phyloP scores from a whole-genome alignment of 192 early-diverging fungal genomes.

The Coemansia sp. region DNA sequence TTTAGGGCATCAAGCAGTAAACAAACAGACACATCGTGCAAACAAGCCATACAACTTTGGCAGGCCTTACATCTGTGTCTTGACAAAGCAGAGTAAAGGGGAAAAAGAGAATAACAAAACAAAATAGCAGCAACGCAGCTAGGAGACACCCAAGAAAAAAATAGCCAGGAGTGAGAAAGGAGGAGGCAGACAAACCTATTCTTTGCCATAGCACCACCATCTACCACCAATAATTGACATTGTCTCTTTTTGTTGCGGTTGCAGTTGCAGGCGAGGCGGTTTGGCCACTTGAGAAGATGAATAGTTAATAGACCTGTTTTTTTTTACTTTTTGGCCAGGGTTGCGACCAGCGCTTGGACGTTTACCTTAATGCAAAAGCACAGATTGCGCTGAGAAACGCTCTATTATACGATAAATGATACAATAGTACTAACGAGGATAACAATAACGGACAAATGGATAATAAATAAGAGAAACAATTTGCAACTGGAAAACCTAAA shows the following conservation, averaged over 20 bases:
- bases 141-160: neutral
- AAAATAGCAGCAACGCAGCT: neutral
- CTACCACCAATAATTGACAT: neutral
- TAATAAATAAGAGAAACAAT: neutral
- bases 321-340: neutral
- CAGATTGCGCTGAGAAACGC: neutral
- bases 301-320: neutral
- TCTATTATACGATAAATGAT: neutral
- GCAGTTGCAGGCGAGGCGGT: neutral
- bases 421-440: neutral
- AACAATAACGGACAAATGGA: neutral
- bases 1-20: constrained; percentile 3
- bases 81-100: neutral
- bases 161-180: neutral
- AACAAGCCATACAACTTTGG: neutral
- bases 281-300: neutral
- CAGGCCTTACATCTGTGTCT: neutral
- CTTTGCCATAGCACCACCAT: neutral
- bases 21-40: neutral
- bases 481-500: neutral
- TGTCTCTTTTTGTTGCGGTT: neutral
- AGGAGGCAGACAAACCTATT: neutral
- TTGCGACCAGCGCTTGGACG: neutral
- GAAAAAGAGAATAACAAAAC: neutral
- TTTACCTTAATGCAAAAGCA: neutral